Evolutionary conservation across 2,329 filamentous ascomycete genomes (phyloP), one percentile per base, ranked within the genome.

Genomic region (Colletotrichum salicis): DNA sequence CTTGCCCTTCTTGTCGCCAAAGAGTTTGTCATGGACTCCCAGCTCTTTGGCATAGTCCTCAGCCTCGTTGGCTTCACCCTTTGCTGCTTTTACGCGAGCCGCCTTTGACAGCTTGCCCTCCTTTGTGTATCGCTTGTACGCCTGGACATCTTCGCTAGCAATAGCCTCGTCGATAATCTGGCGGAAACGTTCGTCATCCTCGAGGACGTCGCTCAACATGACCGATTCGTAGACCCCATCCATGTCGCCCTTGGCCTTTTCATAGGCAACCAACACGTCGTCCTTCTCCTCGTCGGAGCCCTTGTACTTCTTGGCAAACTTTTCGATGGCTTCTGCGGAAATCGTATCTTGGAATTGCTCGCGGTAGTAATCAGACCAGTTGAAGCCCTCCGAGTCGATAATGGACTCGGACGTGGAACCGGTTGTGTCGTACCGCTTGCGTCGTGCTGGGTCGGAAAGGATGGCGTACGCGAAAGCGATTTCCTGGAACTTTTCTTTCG

Each of bases 381-480:
- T 90, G 84, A 98, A 99, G 65, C 92, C 93, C 71, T 94, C 91
- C 4, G 89, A 88, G 79, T 94, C 92, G 37, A 92, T 88, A 27
- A 97, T 89, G 10, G 91, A 92, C 79, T 98, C 95, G 12, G 93
- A 90, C 0, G 95, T 98, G 67, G 93, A 96, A 66, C 96, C 96
- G 0, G 96, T 98, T 64, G 89, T 87, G 79, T 99, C 96, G 84
- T 97, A 99, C 71, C 94, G 93, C 76, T 91, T 91, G 76, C 96
- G 93, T 64, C 96, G 91, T 24, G 87, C 86, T 27, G 92, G 87
- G 76, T 98, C 94, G 37, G 94, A 97, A 45, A 99, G 93, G 61
- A 99, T 90, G 41, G 95, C 96, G 79, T 98, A 97, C 64, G 96
- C 96, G 78, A 98, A 96, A 29, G 96, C 96, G 76, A 99, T 91